Evolutionary conservation across 805 yeast species (phyloP).

Genomic region (Schwanniomyces sp.): DNA sequence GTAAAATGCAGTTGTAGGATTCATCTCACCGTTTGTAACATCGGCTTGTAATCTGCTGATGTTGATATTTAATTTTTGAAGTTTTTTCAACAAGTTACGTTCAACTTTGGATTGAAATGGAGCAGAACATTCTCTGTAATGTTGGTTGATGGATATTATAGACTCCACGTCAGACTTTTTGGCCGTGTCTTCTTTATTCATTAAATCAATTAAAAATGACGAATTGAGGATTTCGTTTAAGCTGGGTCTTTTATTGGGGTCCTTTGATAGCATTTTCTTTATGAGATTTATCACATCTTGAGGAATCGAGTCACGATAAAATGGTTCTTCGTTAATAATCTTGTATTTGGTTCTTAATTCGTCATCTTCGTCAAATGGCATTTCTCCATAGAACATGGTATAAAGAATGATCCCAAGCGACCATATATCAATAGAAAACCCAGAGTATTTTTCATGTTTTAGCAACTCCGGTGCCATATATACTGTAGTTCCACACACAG

Average conservation of each 20-base stretch:
- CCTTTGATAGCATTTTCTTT: slow-evolving; percentile 58
- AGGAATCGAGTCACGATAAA: slow-evolving; percentile 47
- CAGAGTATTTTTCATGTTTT: slow-evolving; percentile 66
- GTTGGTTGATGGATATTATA: slow-evolving; percentile 38
- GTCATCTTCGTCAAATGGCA: slow-evolving; percentile 91
- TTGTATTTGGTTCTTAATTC: slow-evolving; percentile 58
- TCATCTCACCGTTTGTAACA: slow-evolving; percentile 60
- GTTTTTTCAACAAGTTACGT: slow-evolving; percentile 55
- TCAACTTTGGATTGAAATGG: slow-evolving; percentile 65
- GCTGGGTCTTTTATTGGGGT: slow-evolving; percentile 62
- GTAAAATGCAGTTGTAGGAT: slow-evolving; percentile 75
- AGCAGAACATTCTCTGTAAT: slow-evolving; percentile 26
- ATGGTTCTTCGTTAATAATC: slow-evolving; percentile 68
- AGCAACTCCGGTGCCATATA: slow-evolving; percentile 97
- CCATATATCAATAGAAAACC: slow-evolving; percentile 87
- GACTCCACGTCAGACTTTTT: slow-evolving; percentile 32
- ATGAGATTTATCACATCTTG: slow-evolving; percentile 53
- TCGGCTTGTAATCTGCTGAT: slow-evolving; percentile 57
- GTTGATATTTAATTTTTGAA: slow-evolving; percentile 65
- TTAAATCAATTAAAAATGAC: slow-evolving; percentile 31
- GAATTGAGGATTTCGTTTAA: slow-evolving; percentile 37
- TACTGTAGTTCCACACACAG: slow-evolving; percentile 91
- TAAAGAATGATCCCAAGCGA: slow-evolving; percentile 85
- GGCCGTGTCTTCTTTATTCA: slow-evolving; percentile 22
- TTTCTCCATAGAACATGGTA: slow-evolving; percentile 78